phyloP scores from a whole-genome alignment of 2,329 filamentous ascomycete genomes.

The Neonectria sp. region DNA sequence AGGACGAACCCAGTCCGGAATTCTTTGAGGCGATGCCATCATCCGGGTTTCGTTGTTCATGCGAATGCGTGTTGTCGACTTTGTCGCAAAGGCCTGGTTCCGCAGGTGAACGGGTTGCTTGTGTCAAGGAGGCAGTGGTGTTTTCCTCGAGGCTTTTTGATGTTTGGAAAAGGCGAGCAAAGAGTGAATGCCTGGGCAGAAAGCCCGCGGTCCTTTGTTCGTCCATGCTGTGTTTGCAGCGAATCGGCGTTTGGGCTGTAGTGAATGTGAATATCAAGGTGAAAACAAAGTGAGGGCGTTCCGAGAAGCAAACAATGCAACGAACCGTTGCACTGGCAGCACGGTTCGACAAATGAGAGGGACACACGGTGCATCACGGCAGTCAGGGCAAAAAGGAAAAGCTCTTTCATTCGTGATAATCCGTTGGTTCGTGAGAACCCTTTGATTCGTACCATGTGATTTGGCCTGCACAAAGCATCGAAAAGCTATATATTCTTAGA shows the following conservation, averaged over 20 bases:
- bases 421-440: not conserved
- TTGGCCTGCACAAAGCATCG: not conserved
- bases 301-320: not conserved
- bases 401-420: not conserved
- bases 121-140: not conserved
- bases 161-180: not conserved
- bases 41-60: not conserved
- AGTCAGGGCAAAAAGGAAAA: not conserved
- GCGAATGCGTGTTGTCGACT: not conserved
- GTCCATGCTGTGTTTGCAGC: not conserved
- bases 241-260: not conserved
- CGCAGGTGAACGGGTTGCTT: not conserved
- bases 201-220: not conserved
- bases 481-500: not conserved
- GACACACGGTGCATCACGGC: not conserved
- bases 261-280: not conserved
- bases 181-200: not conserved
- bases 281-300: not conserved
- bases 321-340: not conserved
- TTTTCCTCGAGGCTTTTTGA: not conserved
- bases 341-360: not conserved
- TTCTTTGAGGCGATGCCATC: not conserved
- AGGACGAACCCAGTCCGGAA: not conserved
- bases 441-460: not conserved
- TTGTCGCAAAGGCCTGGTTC: not conserved